Evolutionary conservation across 106 monocot genomes (phyloP).

Genomic region (Acorus calamus): DNA sequence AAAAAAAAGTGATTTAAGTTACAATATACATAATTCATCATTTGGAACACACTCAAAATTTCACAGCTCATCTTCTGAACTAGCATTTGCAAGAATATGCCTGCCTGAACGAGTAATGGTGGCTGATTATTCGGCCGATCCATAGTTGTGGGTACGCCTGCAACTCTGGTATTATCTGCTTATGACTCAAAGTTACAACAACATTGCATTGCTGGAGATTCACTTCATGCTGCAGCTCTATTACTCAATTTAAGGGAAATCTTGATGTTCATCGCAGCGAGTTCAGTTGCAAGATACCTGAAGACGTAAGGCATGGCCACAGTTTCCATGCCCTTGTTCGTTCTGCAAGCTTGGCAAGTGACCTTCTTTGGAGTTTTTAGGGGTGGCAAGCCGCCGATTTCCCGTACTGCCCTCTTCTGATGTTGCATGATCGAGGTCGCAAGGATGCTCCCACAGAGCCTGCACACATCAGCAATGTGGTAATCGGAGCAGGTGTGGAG

Average conservation of each 20-base stretch:
- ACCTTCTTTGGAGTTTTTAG: slow-evolving; percentile 26
- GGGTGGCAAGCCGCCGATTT: slow-evolving; percentile 54
- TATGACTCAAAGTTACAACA: too few relatives aligned
- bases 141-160: too few relatives aligned
- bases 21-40: too few relatives aligned
- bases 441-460: slow-evolving; percentile 74
- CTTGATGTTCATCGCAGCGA: slow-evolving; percentile 93
- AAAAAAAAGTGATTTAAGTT: too few relatives aligned
- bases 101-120: too few relatives aligned
- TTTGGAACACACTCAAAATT: too few relatives aligned
- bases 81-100: too few relatives aligned
- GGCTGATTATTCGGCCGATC: too few relatives aligned
- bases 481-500: slow-evolving; percentile 93
- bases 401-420: slow-evolving; percentile 36
- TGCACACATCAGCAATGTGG: slow-evolving; percentile 89
- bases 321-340: slow-evolving; percentile 80
- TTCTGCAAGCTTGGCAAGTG: slow-evolving; percentile 61
- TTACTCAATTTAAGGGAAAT: slow-evolving; percentile 57
- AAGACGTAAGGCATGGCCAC: slow-evolving; percentile 99
- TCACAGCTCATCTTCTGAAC: too few relatives aligned
- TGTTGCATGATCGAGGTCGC: slow-evolving; percentile 43
- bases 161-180: too few relatives aligned
- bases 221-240: slow-evolving; percentile 9
- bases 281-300: slow-evolving; percentile 67
- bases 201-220: too few relatives aligned